These are phyloP conservation scores for Xylaria castorea DNA, from an alignment of 495 filamentous ascomycete genomes.

Conservation along the genomic window DNA sequence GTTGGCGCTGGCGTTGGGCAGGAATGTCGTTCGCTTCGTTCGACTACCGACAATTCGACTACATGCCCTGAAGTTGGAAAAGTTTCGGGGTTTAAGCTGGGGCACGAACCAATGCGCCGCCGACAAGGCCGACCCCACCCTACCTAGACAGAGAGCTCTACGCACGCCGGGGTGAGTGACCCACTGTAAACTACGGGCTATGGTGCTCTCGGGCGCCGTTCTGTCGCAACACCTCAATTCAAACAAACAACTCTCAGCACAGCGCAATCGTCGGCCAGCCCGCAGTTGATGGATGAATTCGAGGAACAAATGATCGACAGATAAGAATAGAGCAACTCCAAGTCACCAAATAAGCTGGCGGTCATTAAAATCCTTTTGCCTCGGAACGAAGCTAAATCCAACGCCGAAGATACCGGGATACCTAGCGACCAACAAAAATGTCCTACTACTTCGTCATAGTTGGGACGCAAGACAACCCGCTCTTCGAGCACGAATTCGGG, in stretches of 20 bases:
- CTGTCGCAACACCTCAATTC: constrained; percentile 11
- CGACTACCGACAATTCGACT: too few relatives aligned
- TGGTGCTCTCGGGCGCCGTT: neutral
- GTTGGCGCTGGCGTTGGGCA: constrained; percentile 23
- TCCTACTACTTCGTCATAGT: constrained; percentile 97
- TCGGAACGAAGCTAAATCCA: neutral
- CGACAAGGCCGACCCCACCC: constrained; percentile 16
- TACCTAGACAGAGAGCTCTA: neutral
- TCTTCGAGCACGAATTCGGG: constrained; percentile 96
- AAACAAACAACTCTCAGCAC: constrained; percentile 30
- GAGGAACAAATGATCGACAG: constrained; percentile 39
- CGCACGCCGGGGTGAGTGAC: neutral
- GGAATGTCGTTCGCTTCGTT: constrained; percentile 12
- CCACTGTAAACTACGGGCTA: constrained; percentile 23
- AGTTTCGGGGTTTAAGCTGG: constrained; percentile 26
- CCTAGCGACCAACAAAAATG: constrained; percentile 57
- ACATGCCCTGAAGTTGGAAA: constrained; percentile 18
- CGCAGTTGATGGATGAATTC: neutral
- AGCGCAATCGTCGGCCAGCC: constrained; percentile 8
- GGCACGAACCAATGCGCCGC: constrained; percentile 16
- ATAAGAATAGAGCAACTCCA: constrained; percentile 23
- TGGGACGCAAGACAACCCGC: constrained; percentile 89
- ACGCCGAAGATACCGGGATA: neutral
- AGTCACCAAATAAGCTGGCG: neutral
- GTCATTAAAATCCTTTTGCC: neutral